Evolutionary conservation across 768 basidiomycete species (phyloP).

Genomic region (Filobasidium floriforme): DNA sequence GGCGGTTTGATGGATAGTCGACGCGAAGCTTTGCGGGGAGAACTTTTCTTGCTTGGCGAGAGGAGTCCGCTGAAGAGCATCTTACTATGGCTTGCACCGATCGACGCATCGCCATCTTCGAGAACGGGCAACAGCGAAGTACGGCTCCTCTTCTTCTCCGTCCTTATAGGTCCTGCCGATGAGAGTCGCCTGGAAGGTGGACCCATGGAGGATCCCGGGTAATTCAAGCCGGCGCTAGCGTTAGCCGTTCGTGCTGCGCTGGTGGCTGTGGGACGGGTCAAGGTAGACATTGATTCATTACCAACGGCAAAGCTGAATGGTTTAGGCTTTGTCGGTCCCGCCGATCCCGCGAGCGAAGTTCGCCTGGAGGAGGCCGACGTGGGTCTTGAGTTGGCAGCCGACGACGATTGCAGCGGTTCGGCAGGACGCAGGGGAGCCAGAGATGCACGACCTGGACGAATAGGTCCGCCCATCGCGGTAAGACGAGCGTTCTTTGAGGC

Average conservation of each 20-base stretch:
- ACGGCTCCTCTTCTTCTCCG: constrained; percentile 12
- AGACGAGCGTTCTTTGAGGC: background rate
- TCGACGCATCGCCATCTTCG: background rate
- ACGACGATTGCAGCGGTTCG: background rate
- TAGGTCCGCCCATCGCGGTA: background rate
- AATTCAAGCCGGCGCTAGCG: background rate
- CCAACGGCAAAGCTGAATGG: constrained; percentile 4
- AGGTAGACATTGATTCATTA: background rate
- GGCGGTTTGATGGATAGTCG: constrained; percentile 4
- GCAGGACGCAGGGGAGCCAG: background rate
- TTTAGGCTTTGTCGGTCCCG: background rate
- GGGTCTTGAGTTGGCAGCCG: background rate
- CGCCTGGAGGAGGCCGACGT: background rate
- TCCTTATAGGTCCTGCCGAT: constrained; percentile 2
- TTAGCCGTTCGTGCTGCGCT: background rate
- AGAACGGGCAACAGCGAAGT: constrained; percentile 1
- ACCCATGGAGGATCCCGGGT: background rate
- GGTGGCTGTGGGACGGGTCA: background rate
- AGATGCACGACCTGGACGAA: background rate
- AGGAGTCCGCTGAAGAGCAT: background rate
- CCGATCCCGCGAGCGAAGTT: background rate
- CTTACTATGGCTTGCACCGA: background rate
- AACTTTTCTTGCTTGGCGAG: constrained; percentile 8
- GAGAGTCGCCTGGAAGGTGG: constrained; percentile 6
- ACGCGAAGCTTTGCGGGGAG: constrained; percentile 9